These are phyloP conservation scores for Amylocarpus encephaloides DNA, from an alignment of 2,329 filamentous ascomycete genomes.

Conservation along the genomic window DNA sequence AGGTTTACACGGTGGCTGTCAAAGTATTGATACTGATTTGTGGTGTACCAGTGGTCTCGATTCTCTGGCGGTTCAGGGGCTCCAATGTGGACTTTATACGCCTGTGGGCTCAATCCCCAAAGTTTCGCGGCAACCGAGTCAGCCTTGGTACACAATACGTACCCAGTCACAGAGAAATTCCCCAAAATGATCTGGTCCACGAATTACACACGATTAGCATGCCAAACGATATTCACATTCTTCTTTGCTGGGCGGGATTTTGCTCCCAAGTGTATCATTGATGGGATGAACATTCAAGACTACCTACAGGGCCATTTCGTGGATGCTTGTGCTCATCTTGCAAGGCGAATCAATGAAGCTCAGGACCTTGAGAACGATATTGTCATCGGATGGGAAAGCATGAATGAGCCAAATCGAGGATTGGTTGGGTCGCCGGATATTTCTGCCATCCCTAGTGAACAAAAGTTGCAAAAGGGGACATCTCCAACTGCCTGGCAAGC, in stretches of 20 bases:
- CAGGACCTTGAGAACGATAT: constrained; percentile 81
- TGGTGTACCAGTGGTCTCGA: constrained; percentile 64
- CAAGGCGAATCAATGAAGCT: constrained; percentile 78
- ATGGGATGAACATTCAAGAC: constrained; percentile 93
- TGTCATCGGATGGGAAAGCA: constrained; percentile 90
- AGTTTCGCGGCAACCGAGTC: constrained; percentile 83
- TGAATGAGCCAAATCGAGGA: constrained; percentile 92
- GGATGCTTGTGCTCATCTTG: constrained; percentile 71
- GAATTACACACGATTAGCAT: constrained; percentile 84
- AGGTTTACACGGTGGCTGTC: constrained; percentile 35
- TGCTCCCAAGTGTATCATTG: constrained; percentile 90
- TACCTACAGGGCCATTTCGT: constrained; percentile 87
- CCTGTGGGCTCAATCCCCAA: constrained; percentile 81
- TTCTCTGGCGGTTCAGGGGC: constrained; percentile 92
- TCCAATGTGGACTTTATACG: constrained; percentile 96
- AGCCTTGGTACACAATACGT: constrained; percentile 91
- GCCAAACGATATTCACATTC: constrained; percentile 85
- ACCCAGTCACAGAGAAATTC: constrained; percentile 74
- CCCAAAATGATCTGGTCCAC: constrained; percentile 99
- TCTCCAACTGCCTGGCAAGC: constrained; percentile 92
- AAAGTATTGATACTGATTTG: constrained; percentile 23
- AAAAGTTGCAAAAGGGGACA: constrained; percentile 87
- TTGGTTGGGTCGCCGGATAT: constrained; percentile 79
- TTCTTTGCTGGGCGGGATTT: constrained; percentile 91
- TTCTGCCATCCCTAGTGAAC: constrained; percentile 73